A percentile compares a stretch with the other conserved stretches of the same genome.
phyloP scores from a whole-genome alignment of 768 basidiomycete species.

The Coprinopsis strossmayeri region DNA sequence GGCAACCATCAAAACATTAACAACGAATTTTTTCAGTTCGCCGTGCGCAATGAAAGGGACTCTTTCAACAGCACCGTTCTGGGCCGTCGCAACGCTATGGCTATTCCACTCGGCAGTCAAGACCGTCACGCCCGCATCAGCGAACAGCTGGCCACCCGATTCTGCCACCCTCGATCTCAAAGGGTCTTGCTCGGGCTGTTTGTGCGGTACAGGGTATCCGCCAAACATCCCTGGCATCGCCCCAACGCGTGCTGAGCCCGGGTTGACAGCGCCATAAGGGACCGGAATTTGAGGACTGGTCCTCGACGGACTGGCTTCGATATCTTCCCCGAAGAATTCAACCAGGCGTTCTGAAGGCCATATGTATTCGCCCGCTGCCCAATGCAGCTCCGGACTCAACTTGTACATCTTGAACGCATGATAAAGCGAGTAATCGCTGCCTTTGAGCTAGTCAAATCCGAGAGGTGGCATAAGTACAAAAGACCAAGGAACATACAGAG shows the following conservation, averaged over 20 bases:
- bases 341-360: slow-evolving; percentile 72
- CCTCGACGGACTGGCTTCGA: slow-evolving; percentile 15
- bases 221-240: slow-evolving; percentile 1
- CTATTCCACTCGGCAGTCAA: slow-evolving; percentile 44
- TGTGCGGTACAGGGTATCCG: slow-evolving; percentile 1
- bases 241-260: slow-evolving; percentile 3
- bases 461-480: neutral
- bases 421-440: slow-evolving; percentile 68
- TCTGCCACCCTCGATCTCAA: slow-evolving; percentile 54
- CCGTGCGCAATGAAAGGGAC: slow-evolving; percentile 65
- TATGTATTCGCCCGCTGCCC: slow-evolving; percentile 78
- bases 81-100: slow-evolving; percentile 23
- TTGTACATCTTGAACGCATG: slow-evolving; percentile 75
- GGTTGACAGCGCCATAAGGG: slow-evolving; percentile 28
- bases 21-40: slow-evolving; percentile 65
- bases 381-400: slow-evolving; percentile 66
- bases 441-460: slow-evolving; percentile 81
- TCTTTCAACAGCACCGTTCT: slow-evolving; percentile 54
- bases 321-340: slow-evolving; percentile 48
- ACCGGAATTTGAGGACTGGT: slow-evolving; percentile 8
- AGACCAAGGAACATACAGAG: neutral
- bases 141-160: slow-evolving; percentile 60
- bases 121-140: slow-evolving; percentile 56
- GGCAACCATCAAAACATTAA: slow-evolving; percentile 69
- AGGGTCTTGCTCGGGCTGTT: slow-evolving; percentile 22